Evolutionary conservation across 2,329 filamentous ascomycete genomes (phyloP), one percentile per base, ranked within the genome.

Genomic region (Colletotrichum melonis): DNA sequence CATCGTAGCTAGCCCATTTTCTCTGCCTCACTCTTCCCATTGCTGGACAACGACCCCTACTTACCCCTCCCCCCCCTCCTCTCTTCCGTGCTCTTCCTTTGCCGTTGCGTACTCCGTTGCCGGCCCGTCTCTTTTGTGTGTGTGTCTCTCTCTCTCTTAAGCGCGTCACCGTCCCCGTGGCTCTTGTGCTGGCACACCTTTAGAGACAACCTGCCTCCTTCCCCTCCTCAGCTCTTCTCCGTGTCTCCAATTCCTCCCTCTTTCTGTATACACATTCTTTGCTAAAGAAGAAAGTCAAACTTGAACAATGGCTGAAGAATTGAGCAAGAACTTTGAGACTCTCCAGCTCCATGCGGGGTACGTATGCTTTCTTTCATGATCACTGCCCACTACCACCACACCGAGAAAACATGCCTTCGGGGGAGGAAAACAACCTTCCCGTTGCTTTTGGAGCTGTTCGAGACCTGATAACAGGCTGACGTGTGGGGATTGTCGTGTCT

Each of bases 301-400:
- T n/a, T n/a, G 14, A 49, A 78, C 74, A 75, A 87, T 87, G 86
- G 79, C 85, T 54, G 73, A 75, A 35, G 85, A 88, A 72, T 79
- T 87, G 55, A 88, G 86, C 83, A 88, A 87, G 77, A 90, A 92
- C 82, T 97, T 97, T 78, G 94, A 96, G 87, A 97, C 94, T 74
- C 89, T 96, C 76, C 94, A 96, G 87, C 90, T 97, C 77, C 94
- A 97, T 82, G 94, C 94, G 81, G 94, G 94, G 92, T 94, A 90
- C 79, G 86, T 81, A 73, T 30, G 49, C 57, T 65, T 67, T n/a
- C 42, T 49, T n/a, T 49, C 42, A n/a, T 8, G 38, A 49, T 0
- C 7, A 49, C 19, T 49, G 42, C 42, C 42, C 42, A n/a, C 42
- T 19, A 49, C 42, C 19, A 49, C 19, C 24, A 24, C 28, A 1